A percentile compares a stretch with the other conserved stretches of the same genome.
Conservation (phyloP, 2,329 filamentous ascomycete species). For the Elsinoe necatrix region DNA sequence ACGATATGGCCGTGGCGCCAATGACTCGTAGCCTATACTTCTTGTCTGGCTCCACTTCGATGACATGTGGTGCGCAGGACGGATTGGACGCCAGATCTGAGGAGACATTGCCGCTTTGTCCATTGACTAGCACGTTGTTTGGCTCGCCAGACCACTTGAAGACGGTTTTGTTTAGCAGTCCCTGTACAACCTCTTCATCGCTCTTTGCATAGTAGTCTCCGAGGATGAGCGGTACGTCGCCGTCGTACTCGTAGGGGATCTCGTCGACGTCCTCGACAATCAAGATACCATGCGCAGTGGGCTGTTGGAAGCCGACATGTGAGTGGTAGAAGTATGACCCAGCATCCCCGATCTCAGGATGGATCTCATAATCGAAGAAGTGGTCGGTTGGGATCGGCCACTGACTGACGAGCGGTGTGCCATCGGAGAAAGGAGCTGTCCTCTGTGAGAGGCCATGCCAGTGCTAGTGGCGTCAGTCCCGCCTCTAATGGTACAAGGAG, state of each 20-base stretch:
- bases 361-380: constrained; percentile 61
- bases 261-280: constrained; percentile 45
- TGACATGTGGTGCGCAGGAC: constrained; percentile 35
- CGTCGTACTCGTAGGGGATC: constrained; percentile 53
- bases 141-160: constrained; percentile 54
- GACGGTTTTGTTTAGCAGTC: constrained; percentile 38
- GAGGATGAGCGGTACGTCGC: constrained; percentile 49
- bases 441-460: constrained; percentile 58
- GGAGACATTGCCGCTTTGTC: constrained; percentile 30
- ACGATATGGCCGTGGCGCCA: constrained; percentile 48
- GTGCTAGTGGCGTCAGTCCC: constrained; percentile 39
- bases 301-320: constrained; percentile 55
- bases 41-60: constrained; percentile 52
- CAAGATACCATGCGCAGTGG: constrained; percentile 50
- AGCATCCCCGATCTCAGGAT: constrained; percentile 44
- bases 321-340: constrained; percentile 64
- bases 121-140: constrained; percentile 50
- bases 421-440: constrained; percentile 56
- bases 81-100: background rate
- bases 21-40: constrained; percentile 56
- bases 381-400: constrained; percentile 56
- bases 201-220: constrained; percentile 50
- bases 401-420: constrained; percentile 48
- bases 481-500: background rate
- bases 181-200: constrained; percentile 45